Percentiles rank a stretch among this genome's conserved stretches.
Conservation (phyloP, 345 rosid genomes). For the Brassica napus region DNA sequence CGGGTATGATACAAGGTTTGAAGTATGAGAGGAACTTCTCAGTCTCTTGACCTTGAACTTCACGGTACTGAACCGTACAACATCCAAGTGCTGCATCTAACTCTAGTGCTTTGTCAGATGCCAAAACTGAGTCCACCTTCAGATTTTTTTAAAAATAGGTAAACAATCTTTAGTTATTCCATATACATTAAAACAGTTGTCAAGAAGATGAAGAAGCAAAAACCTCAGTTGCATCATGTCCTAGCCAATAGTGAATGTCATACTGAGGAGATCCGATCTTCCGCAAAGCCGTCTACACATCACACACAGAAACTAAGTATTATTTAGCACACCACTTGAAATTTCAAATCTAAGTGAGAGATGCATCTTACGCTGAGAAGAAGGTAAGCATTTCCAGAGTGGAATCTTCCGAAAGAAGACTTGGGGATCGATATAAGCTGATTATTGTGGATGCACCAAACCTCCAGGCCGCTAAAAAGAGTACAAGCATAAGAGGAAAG, state of each 20-base stretch:
- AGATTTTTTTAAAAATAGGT: neutral
- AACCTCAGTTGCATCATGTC: conserved; percentile 61
- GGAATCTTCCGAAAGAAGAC: conserved; percentile 67
- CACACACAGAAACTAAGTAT: neutral
- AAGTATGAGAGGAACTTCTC: conserved; percentile 79
- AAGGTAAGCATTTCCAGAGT: conserved; percentile 68
- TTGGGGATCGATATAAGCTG: conserved; percentile 56
- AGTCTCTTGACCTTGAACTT: conserved; percentile 87
- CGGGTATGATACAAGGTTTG: conserved; percentile 82
- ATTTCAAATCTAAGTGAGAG: neutral
- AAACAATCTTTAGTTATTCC: neutral
- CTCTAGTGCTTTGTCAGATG: conserved; percentile 77
- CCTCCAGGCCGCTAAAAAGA: conserved; percentile 62
- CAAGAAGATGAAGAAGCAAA: neutral
- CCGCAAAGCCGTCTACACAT: conserved; percentile 56
- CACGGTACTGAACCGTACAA: conserved; percentile 81
- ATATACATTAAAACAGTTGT: neutral
- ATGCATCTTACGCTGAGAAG: conserved; percentile 51
- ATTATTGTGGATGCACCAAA: conserved; percentile 69
- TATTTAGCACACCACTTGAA: neutral
- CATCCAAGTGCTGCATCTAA: conserved; percentile 76
- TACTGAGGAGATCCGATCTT: conserved; percentile 57
- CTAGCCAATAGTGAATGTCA: conserved; percentile 85
- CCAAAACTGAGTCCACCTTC: conserved; percentile 66
- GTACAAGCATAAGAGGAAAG: conserved; percentile 24